Evolutionary conservation across 1,139 yeast genomes (phyloP).

Genomic region (Kodamaea plutei): DNA sequence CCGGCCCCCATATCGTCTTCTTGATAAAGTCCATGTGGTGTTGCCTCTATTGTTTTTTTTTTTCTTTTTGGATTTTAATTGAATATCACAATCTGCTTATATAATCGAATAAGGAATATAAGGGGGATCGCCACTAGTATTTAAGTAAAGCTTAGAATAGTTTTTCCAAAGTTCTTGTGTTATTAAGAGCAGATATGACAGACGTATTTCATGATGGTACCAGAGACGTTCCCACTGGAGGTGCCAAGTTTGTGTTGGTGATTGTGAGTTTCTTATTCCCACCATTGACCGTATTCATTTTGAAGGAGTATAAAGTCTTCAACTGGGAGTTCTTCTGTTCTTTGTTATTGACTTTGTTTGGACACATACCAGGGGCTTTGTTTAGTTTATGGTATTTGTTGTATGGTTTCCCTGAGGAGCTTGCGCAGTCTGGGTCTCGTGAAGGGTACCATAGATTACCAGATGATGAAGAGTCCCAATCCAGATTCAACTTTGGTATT

Average conservation of each 20-base stretch:
- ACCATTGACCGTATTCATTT: slow-evolving; percentile 36
- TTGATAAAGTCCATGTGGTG: slow-evolving; percentile 71
- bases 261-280: slow-evolving; percentile 35
- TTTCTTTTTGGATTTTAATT: background rate
- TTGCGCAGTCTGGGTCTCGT: slow-evolving; percentile 6
- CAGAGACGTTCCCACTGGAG: slow-evolving; percentile 6
- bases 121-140: no score
- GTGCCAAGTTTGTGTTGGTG: slow-evolving; percentile 21
- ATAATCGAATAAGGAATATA: no score
- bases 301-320: slow-evolving; percentile 24
- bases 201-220: no score
- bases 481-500: no score
- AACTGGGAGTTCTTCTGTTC: slow-evolving; percentile 35
- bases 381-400: slow-evolving; percentile 33
- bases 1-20: slow-evolving; percentile 91
- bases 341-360: slow-evolving; percentile 32
- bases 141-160: no score
- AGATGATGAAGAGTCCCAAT: slow-evolving; percentile 18
- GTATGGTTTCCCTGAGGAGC: slow-evolving; percentile 7
- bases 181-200: no score
- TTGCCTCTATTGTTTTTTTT: no score
- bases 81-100: no score
- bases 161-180: no score
- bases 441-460: slow-evolving; percentile 21
- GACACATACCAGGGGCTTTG: slow-evolving; percentile 37